Evolutionary conservation across 495 filamentous ascomycete species (phyloP), one percentile per base, ranked within the genome.

Genomic region (Aspergillus funiculosus): DNA sequence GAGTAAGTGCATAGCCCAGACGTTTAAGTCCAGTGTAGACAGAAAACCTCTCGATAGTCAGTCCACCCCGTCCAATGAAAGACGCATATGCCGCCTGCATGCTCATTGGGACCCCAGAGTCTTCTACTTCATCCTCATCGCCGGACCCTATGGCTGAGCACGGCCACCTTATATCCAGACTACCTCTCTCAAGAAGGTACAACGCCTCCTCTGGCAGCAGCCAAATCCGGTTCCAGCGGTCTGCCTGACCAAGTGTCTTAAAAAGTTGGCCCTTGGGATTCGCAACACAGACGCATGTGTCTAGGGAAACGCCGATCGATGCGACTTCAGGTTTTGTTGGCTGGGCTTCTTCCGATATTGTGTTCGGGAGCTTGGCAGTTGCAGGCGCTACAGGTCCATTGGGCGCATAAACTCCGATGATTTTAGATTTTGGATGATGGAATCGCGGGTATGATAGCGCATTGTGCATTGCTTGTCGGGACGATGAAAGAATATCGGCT

Each of bases 151-250:
- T 61, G 13, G 58, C 52, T n/a, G 58, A 54, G 8, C 30, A 55
- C 22, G 85, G 86, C 85, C 86, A 98, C 69, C 87, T 78, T 18
- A 95, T 69, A 66, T 96, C 87, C 53, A 98, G 46, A 49, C 74
- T 85, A 0, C 91, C 92, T 51, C 91, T 66, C 66, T 98, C 92
- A 13, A 97, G 70, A 32, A 95, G 56, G 60, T 87, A 97, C 37
- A 98, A 66, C 5, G 87, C 85, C 58, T 98, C 92, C 60, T 98
- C 94, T 0, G 90, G 90, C n/a, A 94, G 60, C 19, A 98, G 58
- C 87, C 87, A 94, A 15, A 89, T 55, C 36, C 73, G 74, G 19
- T 80, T 73, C 51, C 65, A 70, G 0, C 73, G 76, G 31, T 81
- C 73, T 5, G 68, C 70, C 37, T 66, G 69, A 1, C 83, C 83